Conservation (phyloP, 768 basidiomycete genomes). For the Amyloporia xantha region DNA sequence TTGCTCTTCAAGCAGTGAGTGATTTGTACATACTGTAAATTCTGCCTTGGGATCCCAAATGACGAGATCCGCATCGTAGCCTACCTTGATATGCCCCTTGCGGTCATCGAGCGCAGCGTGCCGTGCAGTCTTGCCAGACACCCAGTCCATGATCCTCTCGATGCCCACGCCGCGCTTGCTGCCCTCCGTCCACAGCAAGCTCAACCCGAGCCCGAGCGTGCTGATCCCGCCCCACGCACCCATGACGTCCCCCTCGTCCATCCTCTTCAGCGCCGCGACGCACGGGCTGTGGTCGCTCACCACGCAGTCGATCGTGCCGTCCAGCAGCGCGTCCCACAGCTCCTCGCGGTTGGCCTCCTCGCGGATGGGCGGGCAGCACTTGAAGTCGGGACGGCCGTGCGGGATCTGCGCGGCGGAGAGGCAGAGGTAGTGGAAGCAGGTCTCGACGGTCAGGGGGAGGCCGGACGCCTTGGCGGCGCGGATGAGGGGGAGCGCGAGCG, state of each 20-base stretch:
- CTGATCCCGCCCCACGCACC: conserved; percentile 93
- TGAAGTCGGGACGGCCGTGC: conserved; percentile 75
- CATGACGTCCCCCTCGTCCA: conserved; percentile 78
- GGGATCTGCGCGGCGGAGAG: conserved; percentile 71
- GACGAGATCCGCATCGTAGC: conserved; percentile 81
- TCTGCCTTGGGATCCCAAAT: conserved; percentile 67
- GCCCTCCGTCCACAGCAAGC: conserved; percentile 85
- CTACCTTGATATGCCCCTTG: conserved; percentile 72
- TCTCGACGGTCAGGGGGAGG: conserved; percentile 83
- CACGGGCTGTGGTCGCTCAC: conserved; percentile 98
- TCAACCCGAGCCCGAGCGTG: conserved; percentile 83
- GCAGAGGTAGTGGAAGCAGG: conserved; percentile 95
- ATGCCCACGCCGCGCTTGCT: conserved; percentile 51
- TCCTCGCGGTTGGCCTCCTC: conserved; percentile 60
- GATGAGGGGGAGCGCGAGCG: conserved; percentile 72
- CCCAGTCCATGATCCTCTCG: conserved; percentile 67
- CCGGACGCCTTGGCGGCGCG: conserved; percentile 59
- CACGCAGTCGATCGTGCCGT: conserved; percentile 84
- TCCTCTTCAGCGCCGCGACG: conserved; percentile 69
- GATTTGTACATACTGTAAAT: conserved; percentile 34
- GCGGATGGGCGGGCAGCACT: conserved; percentile 95
- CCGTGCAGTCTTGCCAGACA: conserved; percentile 61
- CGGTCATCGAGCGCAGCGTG: conserved; percentile 64
- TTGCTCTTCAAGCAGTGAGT: too few species aligned
- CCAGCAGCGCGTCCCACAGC: conserved; percentile 77